phyloP scores from a whole-genome alignment of 2,329 filamentous ascomycete species.

The Incumbomyces delicatus region DNA sequence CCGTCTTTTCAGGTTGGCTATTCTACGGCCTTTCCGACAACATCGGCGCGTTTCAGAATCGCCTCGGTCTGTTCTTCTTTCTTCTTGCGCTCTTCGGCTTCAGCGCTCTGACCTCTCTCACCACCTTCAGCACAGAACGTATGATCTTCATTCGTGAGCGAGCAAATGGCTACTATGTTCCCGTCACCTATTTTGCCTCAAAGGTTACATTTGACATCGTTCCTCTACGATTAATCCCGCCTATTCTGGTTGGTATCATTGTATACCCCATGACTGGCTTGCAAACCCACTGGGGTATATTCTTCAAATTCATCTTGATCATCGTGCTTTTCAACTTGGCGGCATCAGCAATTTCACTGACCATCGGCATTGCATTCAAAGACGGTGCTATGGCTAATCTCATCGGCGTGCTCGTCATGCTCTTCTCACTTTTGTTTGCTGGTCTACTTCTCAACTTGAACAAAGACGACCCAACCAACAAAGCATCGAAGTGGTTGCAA shows the following conservation, averaged over 20 bases:
- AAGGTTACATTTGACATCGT: slow-evolving; percentile 99
- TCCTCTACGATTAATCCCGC: slow-evolving; percentile 84
- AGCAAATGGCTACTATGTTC: slow-evolving; percentile 93
- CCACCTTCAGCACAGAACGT: slow-evolving; percentile 83
- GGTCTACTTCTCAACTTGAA: slow-evolving; percentile 82
- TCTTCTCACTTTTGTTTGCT: slow-evolving; percentile 91
- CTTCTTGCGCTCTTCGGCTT: slow-evolving; percentile 92
- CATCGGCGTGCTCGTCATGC: slow-evolving; percentile 90
- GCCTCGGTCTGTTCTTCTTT: slow-evolving; percentile 95
- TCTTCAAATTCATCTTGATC: slow-evolving; percentile 83
- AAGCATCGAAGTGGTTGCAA: slow-evolving; percentile 80
- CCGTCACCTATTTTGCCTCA: slow-evolving; percentile 83
- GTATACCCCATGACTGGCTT: slow-evolving; percentile 97
- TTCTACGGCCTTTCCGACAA: slow-evolving; percentile 96
- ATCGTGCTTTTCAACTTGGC: slow-evolving; percentile 93
- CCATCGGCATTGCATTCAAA: slow-evolving; percentile 91
- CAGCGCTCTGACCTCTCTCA: slow-evolving; percentile 86
- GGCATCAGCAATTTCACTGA: slow-evolving; percentile 84
- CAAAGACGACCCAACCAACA: slow-evolving; percentile 64
- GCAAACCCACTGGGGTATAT: slow-evolving; percentile 69
- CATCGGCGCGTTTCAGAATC: slow-evolving; percentile 94
- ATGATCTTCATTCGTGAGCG: slow-evolving; percentile 86
- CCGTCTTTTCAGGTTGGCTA: slow-evolving; percentile 85
- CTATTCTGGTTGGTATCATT: slow-evolving; percentile 88
- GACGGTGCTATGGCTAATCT: slow-evolving; percentile 86